These are phyloP conservation scores for Tricholoma flavovirens DNA, from an alignment of 768 basidiomycete species.

Conservation along the genomic window DNA sequence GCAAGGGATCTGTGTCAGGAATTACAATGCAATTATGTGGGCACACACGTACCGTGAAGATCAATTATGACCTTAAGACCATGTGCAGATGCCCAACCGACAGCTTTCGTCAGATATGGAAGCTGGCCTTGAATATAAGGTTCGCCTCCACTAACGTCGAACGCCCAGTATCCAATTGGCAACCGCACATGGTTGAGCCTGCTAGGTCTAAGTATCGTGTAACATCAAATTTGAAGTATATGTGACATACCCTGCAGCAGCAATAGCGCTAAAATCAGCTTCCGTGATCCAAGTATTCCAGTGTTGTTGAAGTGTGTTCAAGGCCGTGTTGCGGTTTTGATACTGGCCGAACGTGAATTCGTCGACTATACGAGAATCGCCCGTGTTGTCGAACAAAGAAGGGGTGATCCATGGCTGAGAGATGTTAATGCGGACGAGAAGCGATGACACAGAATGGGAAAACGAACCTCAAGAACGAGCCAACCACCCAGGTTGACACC, in stretches of 20 bases:
- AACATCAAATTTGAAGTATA: slow-evolving; percentile 5
- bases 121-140: slow-evolving; percentile 77
- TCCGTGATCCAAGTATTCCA: slow-evolving; percentile 87
- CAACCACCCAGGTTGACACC: slow-evolving; percentile 77
- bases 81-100: slow-evolving; percentile 62
- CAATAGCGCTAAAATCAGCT: slow-evolving; percentile 68
- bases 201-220: slow-evolving; percentile 6
- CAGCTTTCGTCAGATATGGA: slow-evolving; percentile 60
- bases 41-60: slow-evolving; percentile 44
- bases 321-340: slow-evolving; percentile 46
- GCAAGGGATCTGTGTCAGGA: slow-evolving; percentile 10
- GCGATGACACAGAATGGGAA: not conserved
- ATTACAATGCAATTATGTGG: not conserved
- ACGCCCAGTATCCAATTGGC: slow-evolving; percentile 90
- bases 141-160: slow-evolving; percentile 71
- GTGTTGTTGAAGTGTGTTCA: slow-evolving; percentile 50
- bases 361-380: slow-evolving; percentile 55
- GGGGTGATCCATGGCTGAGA: slow-evolving; percentile 74
- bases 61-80: slow-evolving; percentile 81
- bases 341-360: slow-evolving; percentile 74
- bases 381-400: slow-evolving; percentile 66
- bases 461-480: slow-evolving; percentile 41
- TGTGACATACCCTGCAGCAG: slow-evolving; percentile 70
- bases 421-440: slow-evolving; percentile 8
- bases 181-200: slow-evolving; percentile 80